Conservation (phyloP, 2,329 filamentous ascomycete species). For the Cladosporium sp. region DNA sequence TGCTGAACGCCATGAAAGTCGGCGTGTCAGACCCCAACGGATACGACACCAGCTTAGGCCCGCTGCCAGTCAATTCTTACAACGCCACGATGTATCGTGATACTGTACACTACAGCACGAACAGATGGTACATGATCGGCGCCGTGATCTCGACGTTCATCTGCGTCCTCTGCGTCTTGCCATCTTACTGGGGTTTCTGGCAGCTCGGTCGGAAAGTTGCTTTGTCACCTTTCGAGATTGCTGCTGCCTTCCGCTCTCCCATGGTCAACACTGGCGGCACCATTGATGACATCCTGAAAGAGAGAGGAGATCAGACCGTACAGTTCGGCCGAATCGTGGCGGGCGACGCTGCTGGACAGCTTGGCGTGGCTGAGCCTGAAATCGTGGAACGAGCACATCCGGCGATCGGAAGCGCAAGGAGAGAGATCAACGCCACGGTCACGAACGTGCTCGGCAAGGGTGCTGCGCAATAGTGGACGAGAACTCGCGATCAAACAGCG, state of each 20-base stretch:
- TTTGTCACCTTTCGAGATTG: constrained; percentile 34
- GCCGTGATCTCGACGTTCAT: constrained; percentile 29
- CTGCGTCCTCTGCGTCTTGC: constrained; percentile 31
- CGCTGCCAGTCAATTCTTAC: not conserved
- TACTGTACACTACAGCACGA: constrained; percentile 27
- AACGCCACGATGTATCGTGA: constrained; percentile 16
- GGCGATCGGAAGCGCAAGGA: not conserved
- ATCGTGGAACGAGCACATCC: constrained; percentile 16
- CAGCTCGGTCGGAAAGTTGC: constrained; percentile 34
- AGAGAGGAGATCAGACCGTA: constrained; percentile 14
- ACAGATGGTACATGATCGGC: constrained; percentile 25
- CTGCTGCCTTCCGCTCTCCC: constrained; percentile 31
- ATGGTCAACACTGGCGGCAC: constrained; percentile 8
- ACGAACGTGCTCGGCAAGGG: not conserved
- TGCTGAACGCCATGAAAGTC: constrained; percentile 6
- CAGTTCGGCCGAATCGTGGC: constrained; percentile 16
- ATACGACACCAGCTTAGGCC: not conserved
- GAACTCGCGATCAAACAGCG: too few species aligned
- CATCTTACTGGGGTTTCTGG: constrained; percentile 36
- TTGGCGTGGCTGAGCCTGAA: constrained; percentile 18
- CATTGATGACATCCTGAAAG: constrained; percentile 9
- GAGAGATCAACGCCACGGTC: not conserved
- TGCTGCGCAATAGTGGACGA: not conserved
- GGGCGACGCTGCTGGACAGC: constrained; percentile 14
- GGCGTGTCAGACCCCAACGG: not conserved